These are phyloP conservation scores for Dissophora ornata DNA, from an alignment of 192 early-diverging fungal species.

Conservation along the genomic window DNA sequence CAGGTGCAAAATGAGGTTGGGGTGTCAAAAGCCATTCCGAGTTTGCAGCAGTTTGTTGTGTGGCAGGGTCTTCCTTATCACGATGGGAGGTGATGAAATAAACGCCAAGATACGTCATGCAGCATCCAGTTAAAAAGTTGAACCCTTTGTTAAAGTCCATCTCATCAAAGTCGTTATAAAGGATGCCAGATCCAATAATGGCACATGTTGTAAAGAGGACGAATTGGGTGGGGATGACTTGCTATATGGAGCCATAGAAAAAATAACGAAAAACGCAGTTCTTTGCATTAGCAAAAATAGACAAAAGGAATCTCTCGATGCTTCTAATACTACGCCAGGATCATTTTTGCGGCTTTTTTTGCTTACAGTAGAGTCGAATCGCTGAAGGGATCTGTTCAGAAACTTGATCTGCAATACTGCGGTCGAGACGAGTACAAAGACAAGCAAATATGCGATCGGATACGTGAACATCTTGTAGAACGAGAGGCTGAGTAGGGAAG, in stretches of 20 bases:
- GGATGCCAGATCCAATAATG: slow-evolving; percentile 74
- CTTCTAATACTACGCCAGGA: too few relatives aligned
- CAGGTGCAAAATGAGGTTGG: slow-evolving; percentile 17
- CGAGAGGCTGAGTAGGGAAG: slow-evolving; percentile 71
- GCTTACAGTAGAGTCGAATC: slow-evolving; percentile 72
- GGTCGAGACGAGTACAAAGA: slow-evolving; percentile 68
- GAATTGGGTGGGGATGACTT: slow-evolving; percentile 84
- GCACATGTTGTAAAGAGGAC: slow-evolving; percentile 78
- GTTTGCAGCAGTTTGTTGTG: background rate
- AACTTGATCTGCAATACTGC: slow-evolving; percentile 74
- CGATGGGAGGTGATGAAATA: slow-evolving; percentile 75
- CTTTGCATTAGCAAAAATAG: too few relatives aligned
- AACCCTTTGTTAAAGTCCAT: slow-evolving; percentile 57
- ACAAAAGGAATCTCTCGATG: too few relatives aligned
- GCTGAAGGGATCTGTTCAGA: slow-evolving; percentile 73
- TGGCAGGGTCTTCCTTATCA: slow-evolving; percentile 17
- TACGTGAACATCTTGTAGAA: slow-evolving; percentile 73
- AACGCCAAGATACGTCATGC: slow-evolving; percentile 73
- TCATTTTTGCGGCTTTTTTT: too few relatives aligned
- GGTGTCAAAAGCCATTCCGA: slow-evolving; percentile 32
- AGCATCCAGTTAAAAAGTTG: slow-evolving; percentile 68
- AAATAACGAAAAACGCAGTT: too few relatives aligned
- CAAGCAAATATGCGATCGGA: slow-evolving; percentile 71
- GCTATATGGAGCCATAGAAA: slow-evolving; percentile 23
- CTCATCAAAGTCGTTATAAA: slow-evolving; percentile 75